Base-by-base conservation (phyloP, 2,329 filamentous ascomycete species). In the Acephala macrosclerotiorum region DNA sequence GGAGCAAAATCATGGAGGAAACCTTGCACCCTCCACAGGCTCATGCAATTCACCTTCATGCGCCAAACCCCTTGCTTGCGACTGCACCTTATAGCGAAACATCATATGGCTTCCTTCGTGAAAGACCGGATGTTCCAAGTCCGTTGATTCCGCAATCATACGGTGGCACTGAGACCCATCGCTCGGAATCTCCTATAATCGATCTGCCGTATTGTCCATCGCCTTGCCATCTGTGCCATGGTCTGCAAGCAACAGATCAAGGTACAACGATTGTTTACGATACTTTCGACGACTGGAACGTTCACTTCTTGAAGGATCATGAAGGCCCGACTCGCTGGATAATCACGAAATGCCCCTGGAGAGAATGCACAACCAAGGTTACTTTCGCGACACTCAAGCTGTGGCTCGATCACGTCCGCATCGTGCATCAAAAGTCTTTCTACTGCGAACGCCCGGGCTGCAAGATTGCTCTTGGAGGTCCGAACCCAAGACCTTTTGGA, bases 351-450 rank as follows among this genome's bases (percentile, higher is more conserved):
- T 53, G 49, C 14, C 9, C 11, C 25, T 53, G 49, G 49, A 12
- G 26, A 53, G 25, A 25, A 18, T 53, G 49, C 18, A 29, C 11
- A 14, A 53, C 49, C 14, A 29, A 12, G 3, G 2, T 6, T 7
- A 29, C 49, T 29, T 53, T 53, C 22, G 14, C 22, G 3, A 16
- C 49, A 18, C 11, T 33, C 49, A 53, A 53, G 14, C 49, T 53
- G 18, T 53, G 49, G 49, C 25, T 53, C 22, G 49, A 26, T 33
- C 49, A 53, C 25, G 49, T 53, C 49, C 49, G 49, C 25, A 18
- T 18, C 5, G 49, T 53, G 49, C 49, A 53, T 33, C 22, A 53
- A 16, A 53, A 33, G 26, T 29, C 8, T 7, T 53, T 29, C 49
- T 53, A 33, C 11, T 53, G 49, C 25, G n/a, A 26, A 16, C 26